These are phyloP conservation scores for Pseudotulostoma volvatum DNA, from an alignment of 495 filamentous ascomycete species.

Conservation along the genomic window DNA sequence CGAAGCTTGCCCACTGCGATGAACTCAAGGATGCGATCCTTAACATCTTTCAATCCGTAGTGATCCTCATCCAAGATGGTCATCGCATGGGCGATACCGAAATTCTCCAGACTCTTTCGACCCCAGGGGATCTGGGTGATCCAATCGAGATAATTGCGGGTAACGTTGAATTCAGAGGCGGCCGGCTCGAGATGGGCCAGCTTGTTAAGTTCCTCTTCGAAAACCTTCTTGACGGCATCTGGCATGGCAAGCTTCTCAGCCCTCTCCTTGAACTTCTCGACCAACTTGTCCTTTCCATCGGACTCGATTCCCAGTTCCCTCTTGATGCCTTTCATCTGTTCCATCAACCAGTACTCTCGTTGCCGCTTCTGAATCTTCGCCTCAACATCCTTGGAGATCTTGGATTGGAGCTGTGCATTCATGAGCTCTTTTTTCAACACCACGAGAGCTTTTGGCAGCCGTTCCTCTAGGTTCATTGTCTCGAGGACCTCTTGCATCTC, in stretches of 20 bases:
- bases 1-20: constrained; percentile 96
- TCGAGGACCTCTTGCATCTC: constrained; percentile 93
- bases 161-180: constrained; percentile 97
- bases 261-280: constrained; percentile 95
- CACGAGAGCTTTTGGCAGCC: constrained; percentile 74
- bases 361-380: constrained; percentile 95
- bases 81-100: constrained; percentile 81
- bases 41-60: constrained; percentile 94
- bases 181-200: constrained; percentile 86
- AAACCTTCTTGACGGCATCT: constrained; percentile 87
- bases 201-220: constrained; percentile 96
- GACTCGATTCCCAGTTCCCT: constrained; percentile 91
- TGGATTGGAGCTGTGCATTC: constrained; percentile 91
- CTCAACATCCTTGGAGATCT: constrained; percentile 97
- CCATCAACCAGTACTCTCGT: constrained; percentile 96
- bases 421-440: constrained; percentile 95
- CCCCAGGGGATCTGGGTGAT: constrained; percentile 97
- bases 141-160: constrained; percentile 98
- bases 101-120: constrained; percentile 88
- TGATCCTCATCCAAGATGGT: constrained; percentile 91
- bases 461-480: constrained; percentile 71
- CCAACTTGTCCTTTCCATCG: constrained; percentile 93
- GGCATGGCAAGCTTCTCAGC: constrained; percentile 91
- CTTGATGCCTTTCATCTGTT: constrained; percentile 99
- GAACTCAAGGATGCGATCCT: constrained; percentile 96